phyloP scores from a whole-genome alignment of 129 eudicot genomes.

The Apium graveolens region DNA sequence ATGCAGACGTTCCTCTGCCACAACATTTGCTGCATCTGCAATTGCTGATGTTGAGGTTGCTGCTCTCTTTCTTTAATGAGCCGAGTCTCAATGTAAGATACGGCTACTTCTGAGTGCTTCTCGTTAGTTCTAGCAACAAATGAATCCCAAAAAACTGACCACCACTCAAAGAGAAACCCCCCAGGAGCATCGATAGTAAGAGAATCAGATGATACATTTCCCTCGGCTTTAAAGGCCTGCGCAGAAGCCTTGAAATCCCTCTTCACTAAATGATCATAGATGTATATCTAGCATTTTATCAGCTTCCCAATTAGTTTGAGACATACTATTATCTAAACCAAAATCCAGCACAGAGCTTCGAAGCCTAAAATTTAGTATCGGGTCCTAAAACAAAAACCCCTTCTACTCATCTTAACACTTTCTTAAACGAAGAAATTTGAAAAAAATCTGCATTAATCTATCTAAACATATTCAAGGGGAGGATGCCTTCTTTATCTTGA shows the following conservation, averaged over 20 bases:
- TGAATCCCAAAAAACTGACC: slow-evolving; percentile 34
- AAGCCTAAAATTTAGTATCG: not conserved
- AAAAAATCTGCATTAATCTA: too few species aligned
- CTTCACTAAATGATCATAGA: slow-evolving; percentile 22
- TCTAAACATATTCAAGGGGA: too few species aligned
- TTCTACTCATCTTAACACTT: too few species aligned
- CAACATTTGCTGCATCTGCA: slow-evolving; percentile 58
- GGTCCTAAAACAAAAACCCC: slow-evolving; percentile 10
- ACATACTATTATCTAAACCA: slow-evolving; percentile 13
- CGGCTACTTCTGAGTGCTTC: slow-evolving; percentile 30
- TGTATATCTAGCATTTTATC: slow-evolving; percentile 38
- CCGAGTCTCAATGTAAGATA: slow-evolving; percentile 57
- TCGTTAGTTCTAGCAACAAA: slow-evolving; percentile 35
- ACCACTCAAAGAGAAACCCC: slow-evolving; percentile 30
- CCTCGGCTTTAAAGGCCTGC: slow-evolving; percentile 35
- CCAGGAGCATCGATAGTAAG: slow-evolving; percentile 33
- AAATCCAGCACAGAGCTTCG: not conserved
- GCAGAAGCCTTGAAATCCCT: slow-evolving; percentile 30
- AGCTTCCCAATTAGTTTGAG: slow-evolving; percentile 35
- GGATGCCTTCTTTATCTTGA: too few species aligned
- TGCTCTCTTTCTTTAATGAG: slow-evolving; percentile 75
- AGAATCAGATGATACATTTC: slow-evolving; percentile 30
- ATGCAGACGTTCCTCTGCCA: slow-evolving; percentile 67
- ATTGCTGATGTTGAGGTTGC: slow-evolving; percentile 55
- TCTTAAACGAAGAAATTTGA: not conserved